phyloP scores from a whole-genome alignment of 2,329 filamentous ascomycete species.

The Metarhizium guizhouense region DNA sequence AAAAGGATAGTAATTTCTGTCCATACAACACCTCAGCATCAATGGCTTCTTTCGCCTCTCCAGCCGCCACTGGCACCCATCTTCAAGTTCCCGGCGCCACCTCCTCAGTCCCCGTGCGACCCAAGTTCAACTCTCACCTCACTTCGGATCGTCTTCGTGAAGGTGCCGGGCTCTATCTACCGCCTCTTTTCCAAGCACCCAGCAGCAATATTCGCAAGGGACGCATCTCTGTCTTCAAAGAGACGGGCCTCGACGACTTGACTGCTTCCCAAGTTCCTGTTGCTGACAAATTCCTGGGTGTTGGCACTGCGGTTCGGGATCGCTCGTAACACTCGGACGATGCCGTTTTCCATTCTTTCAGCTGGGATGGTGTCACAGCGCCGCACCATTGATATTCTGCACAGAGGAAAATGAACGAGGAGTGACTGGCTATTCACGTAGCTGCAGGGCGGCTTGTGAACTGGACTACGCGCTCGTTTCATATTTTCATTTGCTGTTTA shows the following conservation, averaged over 20 bases:
- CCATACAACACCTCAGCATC: not conserved
- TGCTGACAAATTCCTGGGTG: not conserved
- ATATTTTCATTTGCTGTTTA: not conserved
- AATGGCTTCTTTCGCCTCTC: constrained; percentile 1
- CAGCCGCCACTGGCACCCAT: not conserved
- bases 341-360: not conserved
- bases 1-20: not conserved
- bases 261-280: not conserved
- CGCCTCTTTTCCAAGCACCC: constrained; percentile 29
- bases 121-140: constrained; percentile 39
- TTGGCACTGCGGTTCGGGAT: not conserved
- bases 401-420: not conserved
- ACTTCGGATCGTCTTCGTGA: constrained; percentile 45
- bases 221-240: constrained; percentile 43
- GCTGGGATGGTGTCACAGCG: not conserved
- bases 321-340: not conserved
- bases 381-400: not conserved
- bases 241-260: constrained; percentile 34
- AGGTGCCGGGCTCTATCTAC: constrained; percentile 28
- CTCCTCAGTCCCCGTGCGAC: constrained; percentile 23
- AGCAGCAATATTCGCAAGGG: constrained; percentile 38
- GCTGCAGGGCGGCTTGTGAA: not conserved
- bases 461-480: not conserved
- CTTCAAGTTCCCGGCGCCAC: constrained; percentile 1
- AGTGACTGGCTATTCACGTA: not conserved